phyloP scores from a whole-genome alignment of 129 eudicot genomes.

The Lactuca saligna region DNA sequence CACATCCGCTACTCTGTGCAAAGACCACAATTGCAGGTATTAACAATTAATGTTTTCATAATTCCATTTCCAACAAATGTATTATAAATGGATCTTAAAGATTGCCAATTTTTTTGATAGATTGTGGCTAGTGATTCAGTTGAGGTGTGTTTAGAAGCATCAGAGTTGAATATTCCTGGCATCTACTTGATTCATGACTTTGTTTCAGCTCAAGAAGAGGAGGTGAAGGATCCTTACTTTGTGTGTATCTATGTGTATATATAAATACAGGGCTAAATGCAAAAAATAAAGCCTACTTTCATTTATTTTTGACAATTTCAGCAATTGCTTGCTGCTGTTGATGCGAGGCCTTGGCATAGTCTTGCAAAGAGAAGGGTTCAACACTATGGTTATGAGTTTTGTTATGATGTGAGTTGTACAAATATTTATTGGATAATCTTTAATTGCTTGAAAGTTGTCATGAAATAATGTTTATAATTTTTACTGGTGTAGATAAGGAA shows the following conservation, averaged over 20 bases:
- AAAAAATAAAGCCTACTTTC: too few relatives aligned
- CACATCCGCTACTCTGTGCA: conserved; percentile 79
- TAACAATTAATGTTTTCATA: background rate
- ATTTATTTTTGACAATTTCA: conserved; percentile 23
- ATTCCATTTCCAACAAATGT: conserved; percentile 8
- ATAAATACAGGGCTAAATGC: too few relatives aligned
- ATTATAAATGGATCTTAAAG: background rate
- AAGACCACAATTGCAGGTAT: conserved; percentile 58
- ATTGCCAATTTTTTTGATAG: conserved; percentile 33
- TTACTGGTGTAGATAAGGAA: conserved; percentile 73
- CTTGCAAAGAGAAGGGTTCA: conserved; percentile 99
- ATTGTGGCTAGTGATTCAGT: conserved; percentile 42
- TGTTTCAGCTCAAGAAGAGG: conserved; percentile 70
- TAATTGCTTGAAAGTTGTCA: background rate
- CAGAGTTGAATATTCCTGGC: conserved; percentile 81
- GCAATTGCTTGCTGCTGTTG: conserved; percentile 93
- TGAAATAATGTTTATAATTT: background rate
- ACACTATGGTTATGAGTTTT: conserved; percentile 89
- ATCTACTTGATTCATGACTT: conserved; percentile 80
- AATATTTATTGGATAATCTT: conserved; percentile 6
- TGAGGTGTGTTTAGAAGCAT: conserved; percentile 59
- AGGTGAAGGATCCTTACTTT: conserved; percentile 46
- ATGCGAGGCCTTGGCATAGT: conserved; percentile 75
- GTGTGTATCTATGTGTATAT: conserved; percentile 16
- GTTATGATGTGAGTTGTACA: conserved; percentile 62